Evolutionary conservation across 1,284 basidiomycete species (phyloP).

Genomic region (Microbotryomycetes sp.): DNA sequence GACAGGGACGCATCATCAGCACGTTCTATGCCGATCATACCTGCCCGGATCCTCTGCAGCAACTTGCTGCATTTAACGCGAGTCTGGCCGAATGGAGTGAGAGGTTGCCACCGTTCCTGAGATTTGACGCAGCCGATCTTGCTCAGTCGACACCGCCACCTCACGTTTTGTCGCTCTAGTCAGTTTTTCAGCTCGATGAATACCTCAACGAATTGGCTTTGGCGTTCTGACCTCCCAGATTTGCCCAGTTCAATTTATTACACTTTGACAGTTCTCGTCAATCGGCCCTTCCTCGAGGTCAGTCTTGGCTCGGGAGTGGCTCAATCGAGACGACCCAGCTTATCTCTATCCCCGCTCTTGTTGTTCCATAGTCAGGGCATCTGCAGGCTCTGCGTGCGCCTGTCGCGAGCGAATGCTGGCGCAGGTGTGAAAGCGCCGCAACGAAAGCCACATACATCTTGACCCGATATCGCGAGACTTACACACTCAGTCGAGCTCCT

Average conservation of each 20-base stretch:
- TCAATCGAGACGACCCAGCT: slow-evolving; percentile 20
- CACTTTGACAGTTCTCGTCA: slow-evolving; percentile 38
- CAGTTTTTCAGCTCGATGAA: neutral
- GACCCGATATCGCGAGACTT: slow-evolving; percentile 34
- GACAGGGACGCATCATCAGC: slow-evolving; percentile 33
- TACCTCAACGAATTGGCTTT: too few relatives aligned
- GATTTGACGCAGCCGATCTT: slow-evolving; percentile 25
- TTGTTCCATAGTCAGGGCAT: slow-evolving; percentile 19
- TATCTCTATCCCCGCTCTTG: too few relatives aligned
- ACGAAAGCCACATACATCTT: slow-evolving; percentile 35
- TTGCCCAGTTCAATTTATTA: slow-evolving; percentile 38
- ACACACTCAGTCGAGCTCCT: slow-evolving; percentile 38
- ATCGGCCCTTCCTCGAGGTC: slow-evolving; percentile 39
- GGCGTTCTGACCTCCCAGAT: too few relatives aligned
- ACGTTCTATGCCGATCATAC: slow-evolving; percentile 33
- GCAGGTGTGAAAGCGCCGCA: slow-evolving; percentile 37
- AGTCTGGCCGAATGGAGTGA: slow-evolving; percentile 11
- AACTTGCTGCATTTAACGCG: slow-evolving; percentile 19
- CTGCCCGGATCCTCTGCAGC: slow-evolving; percentile 18
- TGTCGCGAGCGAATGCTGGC: slow-evolving; percentile 29
- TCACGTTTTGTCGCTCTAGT: slow-evolving; percentile 39
- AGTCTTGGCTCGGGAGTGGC: slow-evolving; percentile 25
- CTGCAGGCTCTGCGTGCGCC: neutral
- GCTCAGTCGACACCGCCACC: slow-evolving; percentile 33
- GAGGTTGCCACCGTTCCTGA: neutral